Evolutionary conservation across 2,329 filamentous ascomycete species (phyloP).

Genomic region (Pyrenophora tritici-repentis): DNA sequence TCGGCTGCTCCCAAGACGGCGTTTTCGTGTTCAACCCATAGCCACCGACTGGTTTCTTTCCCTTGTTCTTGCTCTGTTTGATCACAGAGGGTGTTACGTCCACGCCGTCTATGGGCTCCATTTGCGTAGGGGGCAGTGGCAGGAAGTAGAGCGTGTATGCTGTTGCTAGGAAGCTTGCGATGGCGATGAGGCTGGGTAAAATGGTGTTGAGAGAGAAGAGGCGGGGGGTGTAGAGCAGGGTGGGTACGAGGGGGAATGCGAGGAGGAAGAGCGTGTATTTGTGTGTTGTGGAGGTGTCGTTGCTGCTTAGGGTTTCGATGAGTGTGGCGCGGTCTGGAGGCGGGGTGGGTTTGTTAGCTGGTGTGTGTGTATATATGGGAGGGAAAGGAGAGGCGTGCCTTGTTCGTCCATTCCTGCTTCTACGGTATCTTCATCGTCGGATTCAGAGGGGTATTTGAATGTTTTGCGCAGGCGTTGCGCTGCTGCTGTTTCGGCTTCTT

Average conservation of each 20-base stretch:
- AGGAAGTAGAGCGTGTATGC: constrained; percentile 65
- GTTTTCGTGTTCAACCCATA: constrained; percentile 12
- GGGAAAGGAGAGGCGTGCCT: constrained; percentile 53
- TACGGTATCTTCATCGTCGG: constrained; percentile 58
- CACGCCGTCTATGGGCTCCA: constrained; percentile 16
- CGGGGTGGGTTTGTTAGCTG: neutral
- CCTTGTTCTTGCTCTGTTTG: constrained; percentile 21
- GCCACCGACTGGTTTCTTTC: constrained; percentile 5
- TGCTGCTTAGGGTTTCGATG: constrained; percentile 39
- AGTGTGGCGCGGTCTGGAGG: constrained; percentile 35
- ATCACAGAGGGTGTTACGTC: constrained; percentile 2
- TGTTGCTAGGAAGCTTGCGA: constrained; percentile 68
- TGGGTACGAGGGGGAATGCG: constrained; percentile 61
- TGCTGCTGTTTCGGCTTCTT: constrained; percentile 23
- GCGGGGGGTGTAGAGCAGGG: constrained; percentile 60
- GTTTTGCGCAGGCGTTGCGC: constrained; percentile 72
- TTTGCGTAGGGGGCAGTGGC: constrained; percentile 57
- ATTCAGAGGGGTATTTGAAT: constrained; percentile 72
- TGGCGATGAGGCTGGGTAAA: constrained; percentile 60
- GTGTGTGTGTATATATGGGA: neutral
- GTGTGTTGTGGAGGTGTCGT: constrained; percentile 46
- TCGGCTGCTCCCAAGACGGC: constrained; percentile 10
- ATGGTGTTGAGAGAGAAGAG: constrained; percentile 50
- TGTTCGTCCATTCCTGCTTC: constrained; percentile 75
- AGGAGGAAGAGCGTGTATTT: constrained; percentile 63